Base-by-base conservation (phyloP, 257 asterid species). In the Nicotiana attenuata region DNA sequence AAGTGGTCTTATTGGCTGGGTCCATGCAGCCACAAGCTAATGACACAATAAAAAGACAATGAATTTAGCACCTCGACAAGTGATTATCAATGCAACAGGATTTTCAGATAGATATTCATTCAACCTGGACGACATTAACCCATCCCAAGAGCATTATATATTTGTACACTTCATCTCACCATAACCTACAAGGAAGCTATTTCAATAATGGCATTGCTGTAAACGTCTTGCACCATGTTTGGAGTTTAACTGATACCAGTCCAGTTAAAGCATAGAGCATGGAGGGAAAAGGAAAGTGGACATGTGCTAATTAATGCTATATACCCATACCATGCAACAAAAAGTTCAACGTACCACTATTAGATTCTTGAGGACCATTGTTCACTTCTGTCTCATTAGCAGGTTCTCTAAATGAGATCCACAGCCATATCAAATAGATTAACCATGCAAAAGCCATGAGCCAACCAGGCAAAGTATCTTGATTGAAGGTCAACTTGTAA, bases 401-500 rank as follows among this genome's bases (percentile, higher is more conserved):
- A 81, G 99, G 99, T 84, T 96, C 99, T 87, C 84, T 87, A 83
- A 96, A 96, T 76, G 97, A 91, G 87, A 96, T 86, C 88, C 96
- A 92, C 88, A 93, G 83, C 99, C 97, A 96, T 60, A 91, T 15
- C 66, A 93, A 85, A 87, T 93, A 96, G 53, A 87, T 13, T 80
- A 94, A 84, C 99, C 98, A 96, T 8, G 91, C 93, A 26, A 96
- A 8, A 66, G 98, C 89, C 99, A 96, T 96, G 75, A 94, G 91
- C 99, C 99, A 96, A 55, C 99, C 99, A 33, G 99, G 99, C 84
- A 96, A 85, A 15, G 99, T 96, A 78, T 85, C 84, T 87, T 92
- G 94, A 89, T 94, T 92, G 84, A 96, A 92, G 9, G 99, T 93
- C 85, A 96, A 33, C 65, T 87, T 87, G 87, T 82, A 88, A 67